Evolutionary conservation across 2,329 filamentous ascomycete species (phyloP).

Genomic region (Claviceps paspali): DNA sequence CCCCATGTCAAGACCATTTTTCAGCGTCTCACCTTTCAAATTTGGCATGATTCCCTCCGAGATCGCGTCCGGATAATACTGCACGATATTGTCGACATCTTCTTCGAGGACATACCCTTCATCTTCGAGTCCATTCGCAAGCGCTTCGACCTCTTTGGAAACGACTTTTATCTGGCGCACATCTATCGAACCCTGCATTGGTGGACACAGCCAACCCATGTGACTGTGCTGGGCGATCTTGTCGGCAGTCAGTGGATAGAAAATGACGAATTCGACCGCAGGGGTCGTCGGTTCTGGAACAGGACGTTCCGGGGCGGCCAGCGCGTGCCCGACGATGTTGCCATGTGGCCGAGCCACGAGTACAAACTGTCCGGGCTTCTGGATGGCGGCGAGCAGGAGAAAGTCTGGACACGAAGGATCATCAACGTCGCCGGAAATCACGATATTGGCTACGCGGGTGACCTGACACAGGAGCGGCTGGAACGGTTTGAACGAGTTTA

Average conservation of each 20-base stretch:
- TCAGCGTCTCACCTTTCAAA: slow-evolving; percentile 32
- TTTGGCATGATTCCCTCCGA: slow-evolving; percentile 29
- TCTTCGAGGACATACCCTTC: slow-evolving; percentile 52
- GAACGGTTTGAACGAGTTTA: slow-evolving; percentile 72
- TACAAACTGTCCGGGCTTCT: slow-evolving; percentile 36
- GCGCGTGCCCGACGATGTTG: slow-evolving; percentile 43
- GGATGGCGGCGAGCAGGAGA: slow-evolving; percentile 25
- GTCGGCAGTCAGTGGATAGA: slow-evolving; percentile 91
- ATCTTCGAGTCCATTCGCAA: slow-evolving; percentile 57
- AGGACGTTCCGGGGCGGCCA: slow-evolving; percentile 57
- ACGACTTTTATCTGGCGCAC: slow-evolving; percentile 88
- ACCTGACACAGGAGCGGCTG: slow-evolving; percentile 62
- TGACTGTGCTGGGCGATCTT: slow-evolving; percentile 78
- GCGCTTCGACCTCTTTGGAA: slow-evolving; percentile 74
- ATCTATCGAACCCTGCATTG: slow-evolving; percentile 73
- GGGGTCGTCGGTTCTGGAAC: slow-evolving; percentile 65
- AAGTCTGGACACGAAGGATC: slow-evolving; percentile 56
- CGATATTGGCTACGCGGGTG: slow-evolving; percentile 90
- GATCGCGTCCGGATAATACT: slow-evolving; percentile 35
- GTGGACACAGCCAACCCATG: slow-evolving; percentile 76
- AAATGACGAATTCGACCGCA: slow-evolving; percentile 64
- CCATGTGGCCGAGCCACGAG: slow-evolving; percentile 30
- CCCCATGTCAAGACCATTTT: slow-evolving; percentile 35
- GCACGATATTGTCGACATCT: slow-evolving; percentile 46
- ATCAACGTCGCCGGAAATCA: slow-evolving; percentile 93